A percentile compares a stretch with the other conserved stretches of the same genome.
Evolutionary conservation across 73 alveolate species (phyloP).

Genomic region (Durusdinium trenchii): DNA sequence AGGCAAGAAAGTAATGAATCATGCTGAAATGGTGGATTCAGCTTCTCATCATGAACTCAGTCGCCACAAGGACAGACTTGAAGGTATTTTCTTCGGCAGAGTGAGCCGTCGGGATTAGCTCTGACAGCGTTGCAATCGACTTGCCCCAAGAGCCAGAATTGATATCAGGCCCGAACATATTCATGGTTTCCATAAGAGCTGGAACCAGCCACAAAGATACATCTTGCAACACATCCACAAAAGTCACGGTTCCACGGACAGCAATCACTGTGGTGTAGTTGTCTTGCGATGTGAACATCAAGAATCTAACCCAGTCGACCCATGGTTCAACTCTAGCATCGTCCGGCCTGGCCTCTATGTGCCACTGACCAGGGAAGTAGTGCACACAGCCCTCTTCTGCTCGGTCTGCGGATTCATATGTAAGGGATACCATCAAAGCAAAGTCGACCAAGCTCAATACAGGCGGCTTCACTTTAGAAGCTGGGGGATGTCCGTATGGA

Average conservation of each 20-base stretch:
- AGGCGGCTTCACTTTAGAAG: background rate
- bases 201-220: slow-evolving; percentile 40
- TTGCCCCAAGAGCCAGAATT: background rate
- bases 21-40: no score
- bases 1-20: no score
- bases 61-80: background rate
- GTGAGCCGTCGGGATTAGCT: background rate
- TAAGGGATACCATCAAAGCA: background rate
- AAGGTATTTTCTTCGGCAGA: background rate
- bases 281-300: slow-evolving; percentile 29
- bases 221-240: background rate
- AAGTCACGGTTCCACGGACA: background rate
- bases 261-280: slow-evolving; percentile 31
- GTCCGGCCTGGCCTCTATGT: background rate
- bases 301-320: background rate
- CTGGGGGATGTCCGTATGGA: background rate
- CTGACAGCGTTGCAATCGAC: background rate
- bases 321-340: background rate
- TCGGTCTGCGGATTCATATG: background rate
- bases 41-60: background rate
- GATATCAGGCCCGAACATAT: background rate
- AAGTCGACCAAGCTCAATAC: background rate
- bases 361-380: slow-evolving; percentile 24
- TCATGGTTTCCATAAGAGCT: background rate
- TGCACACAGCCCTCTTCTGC: background rate